Base-by-base conservation (phyloP, 2,329 filamentous ascomycete species). In the Cercospora janseana region DNA sequence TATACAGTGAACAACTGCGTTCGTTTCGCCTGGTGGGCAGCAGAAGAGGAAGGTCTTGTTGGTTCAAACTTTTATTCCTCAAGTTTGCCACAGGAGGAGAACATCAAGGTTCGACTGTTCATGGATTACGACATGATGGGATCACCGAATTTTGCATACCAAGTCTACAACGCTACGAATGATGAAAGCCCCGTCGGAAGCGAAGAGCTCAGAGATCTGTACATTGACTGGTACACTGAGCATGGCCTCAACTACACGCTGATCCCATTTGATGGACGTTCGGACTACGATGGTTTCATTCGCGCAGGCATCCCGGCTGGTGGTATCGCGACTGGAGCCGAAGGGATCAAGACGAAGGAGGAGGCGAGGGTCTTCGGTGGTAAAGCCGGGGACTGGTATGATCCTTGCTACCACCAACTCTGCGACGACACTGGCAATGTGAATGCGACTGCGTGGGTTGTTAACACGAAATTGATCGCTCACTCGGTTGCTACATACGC, bases 51-150 rank as follows among this genome's bases (percentile, higher is more conserved):
- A 53, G 82, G 82, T 16, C 74, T 85, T 8, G 70, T 86, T 7
- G 83, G 83, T 27, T 79, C 78, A 5, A 71, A 75, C 29, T 76
- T 76, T 69, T 85, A 83, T 63, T 75, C 82, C 32, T 45, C 41
- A 4, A 47, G 46, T 12, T 47, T 59, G 6, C 61, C 71, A 8
- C 62, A 70, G 2, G 63, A 66, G 0, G 79, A 82, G 54, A 73
- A 77, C 26, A 69, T 78, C 52, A 82, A 80, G 66, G 80, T 87
- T 59, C 74, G 78, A 2, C 79, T 86, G 20, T 84, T 85, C 71
- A 79, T 86, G 66, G 84, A 87, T 70, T 85, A 83, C 61, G 83
- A 87, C 68, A 87, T 87, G 84, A 83, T 86, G 63, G 78, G 77
- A 2, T 79, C 75, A 1, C 79, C 79, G 9, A 83, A 83, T 68